Base-by-base conservation (phyloP, 768 basidiomycete species). In the Nidula microcarpa region DNA sequence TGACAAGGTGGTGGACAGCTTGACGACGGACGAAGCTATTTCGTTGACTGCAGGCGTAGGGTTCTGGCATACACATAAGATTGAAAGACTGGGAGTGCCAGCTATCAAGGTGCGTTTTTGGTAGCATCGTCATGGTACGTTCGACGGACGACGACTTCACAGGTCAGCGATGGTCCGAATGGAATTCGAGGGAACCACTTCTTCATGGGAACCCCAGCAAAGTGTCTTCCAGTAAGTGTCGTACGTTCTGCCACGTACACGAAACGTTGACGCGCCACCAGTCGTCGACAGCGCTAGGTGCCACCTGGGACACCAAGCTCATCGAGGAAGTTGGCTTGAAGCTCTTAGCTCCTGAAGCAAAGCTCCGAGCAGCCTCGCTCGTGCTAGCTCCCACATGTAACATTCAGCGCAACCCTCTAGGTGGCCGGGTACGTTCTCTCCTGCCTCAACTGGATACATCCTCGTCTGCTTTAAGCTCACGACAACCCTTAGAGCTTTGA, bases 341-440 rank as follows among this genome's bases (percentile, higher is more conserved):
- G 60, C 73, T 91, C 14, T 76, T 91, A 16, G 89, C 88, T 1
- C 67, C 74, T 13, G 90, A 91, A 65, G 84, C 87, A 3, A 91
- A 87, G 67, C 72, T 87, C 47, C 76, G 82, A 44, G 79, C 85
- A 2, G 85, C 86, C 8, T 84, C 86, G 10, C 67, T 89, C 2
- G 72, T 91, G 33, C 79, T 92, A 14, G 91, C 85, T 0, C 91
- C 91, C 0, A 93, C 91, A 0, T 88, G 87, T 64, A 93, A 94
- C 63, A 91, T 90, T 48, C 91, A 91, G 67, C 80, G 91, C 84
- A 87, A 76, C 60, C 87, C 87, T 18, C 78, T 89, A 8, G 87
- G 87, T 8, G 87, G 87, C 32, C 74, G 85, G 49, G 85, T 85
- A 61, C 58, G 73, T 59, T 10, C 32, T 32, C 45, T n/a, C 34